Evolutionary conservation across 495 filamentous ascomycete genomes (phyloP), one percentile per base, ranked within the genome.

Genomic region (Penicillium simplicissimum): DNA sequence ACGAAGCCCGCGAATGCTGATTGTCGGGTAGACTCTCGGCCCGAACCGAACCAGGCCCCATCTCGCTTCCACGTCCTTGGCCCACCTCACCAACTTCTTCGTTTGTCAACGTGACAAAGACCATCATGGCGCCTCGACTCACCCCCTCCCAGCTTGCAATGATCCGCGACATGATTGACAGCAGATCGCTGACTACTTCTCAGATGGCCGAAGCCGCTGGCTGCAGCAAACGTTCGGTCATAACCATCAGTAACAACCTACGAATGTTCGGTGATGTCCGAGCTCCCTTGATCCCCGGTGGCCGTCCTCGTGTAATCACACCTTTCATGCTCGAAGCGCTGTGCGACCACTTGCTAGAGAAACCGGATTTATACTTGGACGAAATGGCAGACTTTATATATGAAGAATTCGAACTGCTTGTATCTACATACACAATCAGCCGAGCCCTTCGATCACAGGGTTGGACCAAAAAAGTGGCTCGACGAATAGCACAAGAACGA

Each of bases 151-250:
- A 43, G 33, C 45, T 57, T 57, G 54, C 36, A 19, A 52, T 62
- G 19, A 54, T 63, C 13, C 55, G 55, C 17, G 61, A 64, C 40
- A 64, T 64, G 52, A 64, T 64, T 15, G 15, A 25, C 19, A 64
- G 57, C 35, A 33, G 23, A 52, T 59, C 61, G n/a, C 52, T 60
- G n/a, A 59, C 57, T 14, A 64, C 62, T 0, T 45, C 36, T 10
- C 11, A 52, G 37, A 60, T 60, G 42, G 62, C 62, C 0, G 57
- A 64, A 60, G 57, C 31, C 15, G 62, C 57, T 64, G 57, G 42
- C 3, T 60, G 57, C n/a, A 60, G 54, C 45, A 43, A 43, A 13
- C 25, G 36, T 35, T 45, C 58, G 10, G 38, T 54, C 33, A 48
- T 48, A 0, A 60, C 47, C 15, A 54, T 60, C 55, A 23, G 55